Evolutionary conservation across 495 filamentous ascomycete species (phyloP).

Genomic region (Penicilliopsis zonata): DNA sequence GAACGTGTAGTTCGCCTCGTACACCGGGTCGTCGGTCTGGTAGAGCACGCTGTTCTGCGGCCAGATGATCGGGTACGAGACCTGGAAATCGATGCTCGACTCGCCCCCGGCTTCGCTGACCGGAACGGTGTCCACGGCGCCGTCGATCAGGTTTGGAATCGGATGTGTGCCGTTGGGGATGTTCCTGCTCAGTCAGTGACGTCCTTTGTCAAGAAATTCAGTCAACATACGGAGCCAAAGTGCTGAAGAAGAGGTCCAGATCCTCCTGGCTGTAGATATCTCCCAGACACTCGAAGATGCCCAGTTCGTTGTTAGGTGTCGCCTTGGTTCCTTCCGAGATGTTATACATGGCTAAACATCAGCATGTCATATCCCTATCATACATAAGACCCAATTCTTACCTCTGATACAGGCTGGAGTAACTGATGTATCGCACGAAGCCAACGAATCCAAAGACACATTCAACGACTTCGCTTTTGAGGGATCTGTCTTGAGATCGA

Average conservation of each 20-base stretch:
- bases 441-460: too few species aligned
- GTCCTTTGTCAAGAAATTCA: neutral
- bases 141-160: constrained; percentile 30
- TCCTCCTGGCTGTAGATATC: constrained; percentile 41
- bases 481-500: neutral
- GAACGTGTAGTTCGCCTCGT: constrained; percentile 28
- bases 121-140: constrained; percentile 19
- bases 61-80: constrained; percentile 40
- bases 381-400: constrained; percentile 1
- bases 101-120: constrained; percentile 26
- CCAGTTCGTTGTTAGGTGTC: constrained; percentile 28
- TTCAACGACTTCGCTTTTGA: too few species aligned
- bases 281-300: constrained; percentile 29
- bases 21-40: constrained; percentile 44
- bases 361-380: too few species aligned
- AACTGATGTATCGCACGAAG: too few species aligned
- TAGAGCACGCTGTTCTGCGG: constrained; percentile 48
- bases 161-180: constrained; percentile 29
- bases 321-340: constrained; percentile 23
- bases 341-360: constrained; percentile 30
- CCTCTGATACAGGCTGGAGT: constrained; percentile 1
- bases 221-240: constrained; percentile 10
- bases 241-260: constrained; percentile 46
- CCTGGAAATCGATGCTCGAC: constrained; percentile 40
- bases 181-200: constrained; percentile 6